Base-by-base conservation (phyloP, 306 rosid genomes). In the Glycine latifolia region DNA sequence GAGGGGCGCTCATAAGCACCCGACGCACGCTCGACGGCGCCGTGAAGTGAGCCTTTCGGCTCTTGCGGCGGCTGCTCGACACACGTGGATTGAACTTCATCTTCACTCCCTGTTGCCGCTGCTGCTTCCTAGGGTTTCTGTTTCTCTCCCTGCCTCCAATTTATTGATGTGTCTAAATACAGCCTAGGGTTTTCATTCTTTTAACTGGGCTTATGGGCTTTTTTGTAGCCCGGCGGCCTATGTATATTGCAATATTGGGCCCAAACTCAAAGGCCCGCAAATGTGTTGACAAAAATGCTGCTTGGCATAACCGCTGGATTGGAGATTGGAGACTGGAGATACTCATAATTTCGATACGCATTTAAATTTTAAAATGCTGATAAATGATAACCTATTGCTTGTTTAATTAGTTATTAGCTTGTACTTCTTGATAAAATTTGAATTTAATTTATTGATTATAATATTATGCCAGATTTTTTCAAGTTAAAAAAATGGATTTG, bases 11-110 rank as follows among this genome's bases (percentile, higher is more conserved):
- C 98, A 94, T 94, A 15, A 92, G 54, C n/a, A 94, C 87, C 4
- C 97, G 91, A 6, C 98, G 90, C 3, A 90, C 90, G 82, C 95
- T 90, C 33, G 98, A 94, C 14, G 98, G 94, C 17, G 98, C 98
- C 3, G 95, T 83, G 91, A 94, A 94, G 62, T 94, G 98, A 0
- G 98, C 98, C 95, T 92, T 92, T 1, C 98, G 90, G 85, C 80
- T 92, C 95, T 94, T 94, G 54, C 97, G 94, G 63, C 98, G 87
- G 65, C 97, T 90, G 91, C 95, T 89, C 0, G 97, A 80, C 0
- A 94, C 98, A 31, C 94, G 11, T 0, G 97, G 97, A 6, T 94
- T 94, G 81, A 80, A 88, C 94, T 94, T 94, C 98, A 94, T 94
- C 35, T 39, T 3, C 6, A 17, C 35, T 37, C 55, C 2, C 62